Percentiles rank a stretch among this genome's conserved stretches.
phyloP scores from a whole-genome alignment of 202 grass and related monocot species.

The Setaria italica region DNA sequence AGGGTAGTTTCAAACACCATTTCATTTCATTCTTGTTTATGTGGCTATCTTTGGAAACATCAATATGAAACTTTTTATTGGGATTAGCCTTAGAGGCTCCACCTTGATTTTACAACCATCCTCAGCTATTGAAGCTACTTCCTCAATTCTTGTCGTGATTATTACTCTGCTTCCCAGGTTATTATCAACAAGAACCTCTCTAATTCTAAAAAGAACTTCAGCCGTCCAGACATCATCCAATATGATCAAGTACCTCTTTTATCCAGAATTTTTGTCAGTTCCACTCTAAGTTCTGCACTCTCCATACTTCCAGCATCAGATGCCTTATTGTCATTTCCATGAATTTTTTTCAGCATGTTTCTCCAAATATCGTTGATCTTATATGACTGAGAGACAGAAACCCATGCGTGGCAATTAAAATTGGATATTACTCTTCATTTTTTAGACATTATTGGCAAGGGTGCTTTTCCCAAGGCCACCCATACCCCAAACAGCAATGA shows the following conservation, averaged over 20 bases:
- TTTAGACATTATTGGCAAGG: conserved; percentile 36
- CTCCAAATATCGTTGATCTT: conserved; percentile 22
- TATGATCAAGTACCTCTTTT: conserved; percentile 45
- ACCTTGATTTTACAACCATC: conserved; percentile 26
- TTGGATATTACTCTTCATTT: background rate
- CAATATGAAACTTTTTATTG: too few species aligned
- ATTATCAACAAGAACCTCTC: conserved; percentile 6
- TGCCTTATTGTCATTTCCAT: background rate
- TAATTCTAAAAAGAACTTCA: background rate
- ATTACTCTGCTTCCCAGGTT: conserved; percentile 43
- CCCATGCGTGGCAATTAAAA: conserved; percentile 53
- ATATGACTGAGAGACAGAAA: conserved; percentile 46
- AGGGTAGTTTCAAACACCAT: too few species aligned
- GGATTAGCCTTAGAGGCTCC: conserved; percentile 2
- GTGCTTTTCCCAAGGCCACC: conserved; percentile 52
- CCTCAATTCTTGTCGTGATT: conserved; percentile 41
- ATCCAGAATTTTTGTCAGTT: background rate
- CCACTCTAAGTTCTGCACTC: background rate
- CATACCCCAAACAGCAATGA: conserved; percentile 51
- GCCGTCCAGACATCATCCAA: conserved; percentile 22
- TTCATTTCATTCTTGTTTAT: too few species aligned
- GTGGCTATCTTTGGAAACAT: too few species aligned
- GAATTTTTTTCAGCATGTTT: conserved; percentile 39
- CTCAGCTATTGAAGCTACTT: conserved; percentile 41
- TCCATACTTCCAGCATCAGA: conserved; percentile 1